These are phyloP conservation scores for Syzygium malaccense DNA, from an alignment of 441 rosid species.

Conservation along the genomic window DNA sequence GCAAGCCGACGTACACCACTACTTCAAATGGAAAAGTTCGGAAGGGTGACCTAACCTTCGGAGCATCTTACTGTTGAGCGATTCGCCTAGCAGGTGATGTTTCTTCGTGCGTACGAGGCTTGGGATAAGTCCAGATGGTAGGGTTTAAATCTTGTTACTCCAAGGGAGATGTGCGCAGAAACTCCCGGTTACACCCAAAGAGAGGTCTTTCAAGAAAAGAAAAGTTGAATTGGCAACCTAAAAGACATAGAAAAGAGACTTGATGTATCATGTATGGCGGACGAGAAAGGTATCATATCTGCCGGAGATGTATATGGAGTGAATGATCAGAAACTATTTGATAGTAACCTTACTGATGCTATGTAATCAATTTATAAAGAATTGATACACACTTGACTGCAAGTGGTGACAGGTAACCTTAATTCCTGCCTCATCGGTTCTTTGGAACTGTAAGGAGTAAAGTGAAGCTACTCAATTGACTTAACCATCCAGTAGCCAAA, in stretches of 20 bases:
- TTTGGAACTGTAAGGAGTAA: background rate
- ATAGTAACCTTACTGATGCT: background rate
- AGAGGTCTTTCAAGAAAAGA: background rate
- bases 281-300: background rate
- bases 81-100: background rate
- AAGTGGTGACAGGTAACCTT: background rate
- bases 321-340: background rate
- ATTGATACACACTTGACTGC: background rate
- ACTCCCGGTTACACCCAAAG: background rate
- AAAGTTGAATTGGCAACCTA: background rate
- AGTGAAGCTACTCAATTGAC: background rate
- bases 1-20: background rate
- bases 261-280: background rate
- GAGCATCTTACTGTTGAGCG: background rate
- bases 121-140: background rate
- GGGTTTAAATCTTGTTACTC: background rate
- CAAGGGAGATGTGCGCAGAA: background rate
- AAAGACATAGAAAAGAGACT: background rate
- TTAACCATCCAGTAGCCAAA: background rate
- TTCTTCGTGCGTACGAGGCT: background rate
- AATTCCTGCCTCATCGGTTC: background rate
- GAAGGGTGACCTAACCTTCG: background rate
- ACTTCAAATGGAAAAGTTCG: background rate
- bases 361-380: background rate
- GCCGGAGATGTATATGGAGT: background rate